Evolutionary conservation across 257 asterid species (phyloP), one percentile per base, ranked within the genome.

Genomic region (Primulina huaijiensis): DNA sequence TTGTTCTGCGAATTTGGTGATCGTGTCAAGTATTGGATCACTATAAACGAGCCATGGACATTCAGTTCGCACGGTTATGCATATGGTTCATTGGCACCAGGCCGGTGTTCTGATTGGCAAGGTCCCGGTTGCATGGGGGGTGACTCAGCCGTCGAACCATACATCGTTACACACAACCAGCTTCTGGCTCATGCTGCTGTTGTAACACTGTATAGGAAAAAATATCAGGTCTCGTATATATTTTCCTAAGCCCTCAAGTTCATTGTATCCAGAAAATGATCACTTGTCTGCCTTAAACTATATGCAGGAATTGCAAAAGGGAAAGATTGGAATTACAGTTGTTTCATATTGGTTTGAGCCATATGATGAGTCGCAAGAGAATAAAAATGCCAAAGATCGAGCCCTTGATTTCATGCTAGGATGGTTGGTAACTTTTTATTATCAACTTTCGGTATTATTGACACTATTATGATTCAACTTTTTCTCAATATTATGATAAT

Each of bases 381-480:
- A 74, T 66, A 53, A 14, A 21, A 37, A 76, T 65, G 82, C 84
- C 2, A 76, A 34, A 70, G 77, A 76, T 61, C 75, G 90, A 73
- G 88, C 83, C 65, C 65, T 87, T 68, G 89, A 85, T 80, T 87
- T 87, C 74, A 81, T 85, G 89, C 81, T 77, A 56, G 94, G 90
- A 16, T 87, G 94, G 94, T 85, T n/a, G 81, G 85, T 38, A 27
- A 12, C 55, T 55, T 67, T 40, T 40, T 3, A 2, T 8, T 6
- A 3, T 8, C 60, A 29, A 20, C 5, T 8, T 11, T 5, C 7
- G 10, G 29, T 34, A 2, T 27, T 27, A 2, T 27, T 27, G 30
- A 27, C 3, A 27, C 30, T 27, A 27, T 1, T 27, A 27, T 27
- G 3, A 27, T 27, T 2, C 30, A 27, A 27, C 30, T 27, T 27